Evolutionary conservation across 1,284 basidiomycete genomes (phyloP).

Genomic region (Moniliophthora roreri): DNA sequence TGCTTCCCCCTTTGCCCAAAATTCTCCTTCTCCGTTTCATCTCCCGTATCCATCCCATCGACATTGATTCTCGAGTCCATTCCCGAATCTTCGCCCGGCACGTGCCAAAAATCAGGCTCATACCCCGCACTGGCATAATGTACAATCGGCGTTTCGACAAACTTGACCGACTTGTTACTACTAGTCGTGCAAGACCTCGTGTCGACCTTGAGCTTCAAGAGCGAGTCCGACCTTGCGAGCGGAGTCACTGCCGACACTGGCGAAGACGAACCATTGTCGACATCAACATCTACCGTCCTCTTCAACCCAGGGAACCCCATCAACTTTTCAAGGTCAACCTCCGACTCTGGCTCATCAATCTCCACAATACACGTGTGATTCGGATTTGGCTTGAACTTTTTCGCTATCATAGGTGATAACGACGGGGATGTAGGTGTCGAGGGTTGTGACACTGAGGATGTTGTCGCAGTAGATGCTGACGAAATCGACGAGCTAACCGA

Average conservation of each 20-base stretch:
- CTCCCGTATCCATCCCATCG: constrained; percentile 36
- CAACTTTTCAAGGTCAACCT: constrained; percentile 2
- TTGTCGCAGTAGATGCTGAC: constrained; percentile 4
- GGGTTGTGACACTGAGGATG: constrained; percentile 23
- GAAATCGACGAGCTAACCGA: constrained; percentile 1
- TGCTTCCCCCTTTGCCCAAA: constrained; percentile 10
- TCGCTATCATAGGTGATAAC: constrained; percentile 14
- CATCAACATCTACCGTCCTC: neutral
- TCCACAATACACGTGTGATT: constrained; percentile 14
- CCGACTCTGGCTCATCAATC: constrained; percentile 8
- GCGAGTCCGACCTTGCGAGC: no score
- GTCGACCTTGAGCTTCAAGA: neutral
- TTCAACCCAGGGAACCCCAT: neutral
- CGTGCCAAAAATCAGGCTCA: constrained; percentile 7
- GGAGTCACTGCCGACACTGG: no score
- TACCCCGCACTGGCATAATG: constrained; percentile 36
- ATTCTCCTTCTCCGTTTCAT: constrained; percentile 21
- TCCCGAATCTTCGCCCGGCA: neutral
- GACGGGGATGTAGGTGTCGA: constrained; percentile 25
- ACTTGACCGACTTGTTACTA: constrained; percentile 48
- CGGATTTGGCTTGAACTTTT: constrained; percentile 16
- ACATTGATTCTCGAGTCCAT: constrained; percentile 33
- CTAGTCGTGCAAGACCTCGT: constrained; percentile 8
- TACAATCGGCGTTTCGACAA: constrained; percentile 46
- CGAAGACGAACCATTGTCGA: no score